Conservation (phyloP, 768 basidiomycete species). For the Boletus coccyginus region DNA sequence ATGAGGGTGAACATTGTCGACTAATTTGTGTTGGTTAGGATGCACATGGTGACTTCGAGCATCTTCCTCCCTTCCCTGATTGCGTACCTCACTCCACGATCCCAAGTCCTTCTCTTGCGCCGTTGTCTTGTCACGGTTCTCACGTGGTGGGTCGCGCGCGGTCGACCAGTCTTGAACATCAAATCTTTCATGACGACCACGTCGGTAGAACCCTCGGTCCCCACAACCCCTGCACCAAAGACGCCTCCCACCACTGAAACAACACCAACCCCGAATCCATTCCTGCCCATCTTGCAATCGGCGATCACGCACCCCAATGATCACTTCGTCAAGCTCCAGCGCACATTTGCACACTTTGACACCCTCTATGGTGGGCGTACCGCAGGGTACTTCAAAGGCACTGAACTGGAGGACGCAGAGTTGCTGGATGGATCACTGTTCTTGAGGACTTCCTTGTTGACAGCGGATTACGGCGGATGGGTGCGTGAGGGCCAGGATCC, state of each 20-base stretch:
- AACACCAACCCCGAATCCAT: constrained; percentile 31
- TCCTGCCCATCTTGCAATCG: constrained; percentile 38
- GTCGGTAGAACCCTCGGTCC: constrained; percentile 14
- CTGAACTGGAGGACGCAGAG: constrained; percentile 30
- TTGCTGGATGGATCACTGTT: constrained; percentile 37
- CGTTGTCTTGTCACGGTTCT: constrained; percentile 26
- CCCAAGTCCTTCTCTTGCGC: constrained; percentile 27
- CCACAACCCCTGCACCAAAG: not conserved
- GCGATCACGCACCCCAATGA: constrained; percentile 34
- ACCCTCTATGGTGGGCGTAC: constrained; percentile 27
- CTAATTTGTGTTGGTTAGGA: constrained; percentile 9
- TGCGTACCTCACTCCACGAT: constrained; percentile 4
- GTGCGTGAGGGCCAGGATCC: constrained; percentile 34
- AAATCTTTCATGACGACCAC: constrained; percentile 28
- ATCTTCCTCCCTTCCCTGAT: constrained; percentile 27
- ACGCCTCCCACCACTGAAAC: constrained; percentile 7
- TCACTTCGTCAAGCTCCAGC: constrained; percentile 32
- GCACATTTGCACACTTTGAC: constrained; percentile 32
- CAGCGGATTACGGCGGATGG: constrained; percentile 35
- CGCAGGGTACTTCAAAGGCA: constrained; percentile 25
- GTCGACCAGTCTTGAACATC: constrained; percentile 30
- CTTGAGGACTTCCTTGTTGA: constrained; percentile 27
- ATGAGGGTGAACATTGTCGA: too few species aligned
- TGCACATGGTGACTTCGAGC: constrained; percentile 29
- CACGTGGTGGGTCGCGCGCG: constrained; percentile 28